phyloP scores from a whole-genome alignment of 1,139 yeast genomes.

The Nakaseomyces delphensis region DNA sequence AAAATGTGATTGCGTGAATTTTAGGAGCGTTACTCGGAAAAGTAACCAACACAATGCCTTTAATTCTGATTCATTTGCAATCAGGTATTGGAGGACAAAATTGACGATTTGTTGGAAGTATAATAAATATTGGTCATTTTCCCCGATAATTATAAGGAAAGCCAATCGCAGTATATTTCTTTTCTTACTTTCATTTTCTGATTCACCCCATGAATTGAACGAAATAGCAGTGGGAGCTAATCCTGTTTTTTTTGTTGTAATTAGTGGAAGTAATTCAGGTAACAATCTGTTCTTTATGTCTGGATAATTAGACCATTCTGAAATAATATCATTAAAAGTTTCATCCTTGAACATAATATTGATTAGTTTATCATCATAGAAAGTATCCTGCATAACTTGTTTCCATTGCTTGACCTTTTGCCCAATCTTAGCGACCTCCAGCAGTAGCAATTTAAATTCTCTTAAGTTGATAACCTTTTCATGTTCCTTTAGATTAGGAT shows the following conservation, averaged over 20 bases:
- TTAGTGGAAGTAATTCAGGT: constrained; percentile 21
- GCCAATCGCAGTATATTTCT: constrained; percentile 36
- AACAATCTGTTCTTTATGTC: constrained; percentile 40
- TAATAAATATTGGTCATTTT: constrained; percentile 46
- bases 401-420: constrained; percentile 45
- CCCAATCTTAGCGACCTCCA: constrained; percentile 29
- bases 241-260: constrained; percentile 23
- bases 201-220: constrained; percentile 27
- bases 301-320: constrained; percentile 28
- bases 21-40: constrained; percentile 54
- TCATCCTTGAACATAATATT: constrained; percentile 11
- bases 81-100: constrained; percentile 23
- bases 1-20: constrained; percentile 56
- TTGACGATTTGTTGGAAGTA: constrained; percentile 24
- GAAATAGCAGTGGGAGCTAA: constrained; percentile 27
- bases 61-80: constrained; percentile 19
- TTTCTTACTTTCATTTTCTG: constrained; percentile 24
- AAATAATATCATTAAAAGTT: constrained; percentile 22
- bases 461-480: constrained; percentile 22
- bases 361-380: constrained; percentile 38
- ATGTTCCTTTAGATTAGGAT: constrained; percentile 38
- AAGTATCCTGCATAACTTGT: constrained; percentile 41
- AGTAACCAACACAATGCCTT: constrained; percentile 36
- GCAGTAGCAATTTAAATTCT: constrained; percentile 30
- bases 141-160: constrained; percentile 53